Evolutionary conservation across 768 basidiomycete genomes (phyloP), one percentile per base, ranked within the genome.

Genomic region (Ramaria sp.): DNA sequence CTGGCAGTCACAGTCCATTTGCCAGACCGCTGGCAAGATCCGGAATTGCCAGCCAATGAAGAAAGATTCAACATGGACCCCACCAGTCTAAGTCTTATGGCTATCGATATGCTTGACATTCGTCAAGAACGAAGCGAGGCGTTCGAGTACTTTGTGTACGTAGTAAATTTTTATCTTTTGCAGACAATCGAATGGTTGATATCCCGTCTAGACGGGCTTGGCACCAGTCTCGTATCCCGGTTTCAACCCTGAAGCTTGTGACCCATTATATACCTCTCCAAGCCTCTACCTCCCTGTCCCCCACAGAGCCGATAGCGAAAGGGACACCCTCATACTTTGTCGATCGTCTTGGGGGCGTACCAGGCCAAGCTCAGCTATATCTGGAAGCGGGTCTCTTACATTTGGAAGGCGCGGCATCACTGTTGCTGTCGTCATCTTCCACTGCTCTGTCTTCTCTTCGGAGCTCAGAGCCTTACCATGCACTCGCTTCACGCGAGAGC

Each of bases 21-120:
- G 58, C 74, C 72, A 53, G 77, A 75, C 56, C 67, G 47, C 11
- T 57, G 45, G 55, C 34, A 49, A 39, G 55, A 57, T 73, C 54
- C 55, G 19, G 50, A 59, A 24, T 53, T 59, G 47, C 30, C 51
- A 24, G 66, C 63, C 39, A 51, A 59, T 17, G 86, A 89, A 58
- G 75, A 79, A 47, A 76, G 78, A 63, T 91, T 86, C 62, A 90
- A 91, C 62, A 88, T 91, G 86, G 88, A 91, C 66, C 82, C 88
- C 1, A 91, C 88, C 13, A 90, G 88, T 68, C 71, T 91, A 27
- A 81, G 83, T 1, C 69, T 90, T 53, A 77, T 82, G 59, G 88
- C 78, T 9, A 70, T 88, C 43, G 88, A 91, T 62, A 65, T 84
- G 41, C 78, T 78, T 49, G 88, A 90, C 65, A 87, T 91, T 50